Percentiles rank a stretch among this genome's conserved stretches.
phyloP scores from a whole-genome alignment of 768 basidiomycete species.

The Kwoniella sp. region DNA sequence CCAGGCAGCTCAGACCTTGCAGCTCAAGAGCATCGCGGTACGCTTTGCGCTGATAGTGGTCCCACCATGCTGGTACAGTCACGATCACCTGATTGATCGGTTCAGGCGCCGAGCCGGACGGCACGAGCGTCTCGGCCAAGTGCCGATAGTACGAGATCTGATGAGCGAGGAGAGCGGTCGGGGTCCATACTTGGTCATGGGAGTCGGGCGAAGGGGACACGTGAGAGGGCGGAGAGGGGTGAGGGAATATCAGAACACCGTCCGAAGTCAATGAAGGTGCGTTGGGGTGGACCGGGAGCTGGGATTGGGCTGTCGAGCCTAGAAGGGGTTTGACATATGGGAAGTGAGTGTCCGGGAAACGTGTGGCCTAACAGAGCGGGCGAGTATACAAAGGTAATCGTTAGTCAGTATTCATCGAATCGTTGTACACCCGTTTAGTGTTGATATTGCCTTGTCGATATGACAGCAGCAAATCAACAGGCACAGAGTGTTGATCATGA shows the following conservation, averaged over 20 bases:
- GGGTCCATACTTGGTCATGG: constrained; percentile 62
- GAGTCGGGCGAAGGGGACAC: constrained; percentile 51
- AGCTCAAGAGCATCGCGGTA: constrained; percentile 90
- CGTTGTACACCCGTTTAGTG: no score
- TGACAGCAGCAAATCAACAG: no score
- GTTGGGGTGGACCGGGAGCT: constrained; percentile 50
- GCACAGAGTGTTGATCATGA: no score
- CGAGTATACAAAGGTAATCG: not conserved
- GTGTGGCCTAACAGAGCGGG: constrained; percentile 68
- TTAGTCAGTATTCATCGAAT: not conserved
- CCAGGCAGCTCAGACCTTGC: constrained; percentile 78
- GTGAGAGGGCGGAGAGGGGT: constrained; percentile 46
- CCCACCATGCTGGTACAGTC: constrained; percentile 86
- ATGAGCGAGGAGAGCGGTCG: constrained; percentile 92
- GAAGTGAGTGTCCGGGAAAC: constrained; percentile 87
- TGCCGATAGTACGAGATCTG: constrained; percentile 87
- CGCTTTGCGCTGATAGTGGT: constrained; percentile 87
- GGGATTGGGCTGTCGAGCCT: constrained; percentile 57
- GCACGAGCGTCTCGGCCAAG: constrained; percentile 72
- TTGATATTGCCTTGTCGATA: no score
- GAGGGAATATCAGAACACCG: constrained; percentile 47
- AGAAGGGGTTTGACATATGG: constrained; percentile 81
- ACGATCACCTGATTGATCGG: constrained; percentile 80
- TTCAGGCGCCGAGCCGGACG: constrained; percentile 61
- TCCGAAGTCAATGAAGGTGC: constrained; percentile 39